Evolutionary conservation across 2,329 filamentous ascomycete species (phyloP).

Genomic region (Tolypocladium guangdongense): DNA sequence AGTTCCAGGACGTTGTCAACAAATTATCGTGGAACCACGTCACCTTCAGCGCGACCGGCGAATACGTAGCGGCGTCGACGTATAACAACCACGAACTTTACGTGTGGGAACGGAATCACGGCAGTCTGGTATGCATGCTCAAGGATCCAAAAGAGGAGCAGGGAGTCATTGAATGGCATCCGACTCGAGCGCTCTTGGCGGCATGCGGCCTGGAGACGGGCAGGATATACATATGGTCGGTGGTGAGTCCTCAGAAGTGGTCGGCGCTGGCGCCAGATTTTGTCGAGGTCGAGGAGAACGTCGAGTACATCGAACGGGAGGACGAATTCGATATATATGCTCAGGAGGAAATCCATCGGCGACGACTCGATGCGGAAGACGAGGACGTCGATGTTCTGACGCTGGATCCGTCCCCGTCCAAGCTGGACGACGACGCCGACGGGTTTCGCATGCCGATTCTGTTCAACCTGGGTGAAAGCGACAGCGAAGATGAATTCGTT

Average conservation of each 20-base stretch:
- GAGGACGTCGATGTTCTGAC: conserved; percentile 88
- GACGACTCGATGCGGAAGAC: conserved; percentile 81
- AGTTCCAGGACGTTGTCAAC: conserved; percentile 97
- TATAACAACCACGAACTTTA: conserved; percentile 99
- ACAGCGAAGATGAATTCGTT: conserved; percentile 83
- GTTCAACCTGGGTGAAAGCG: conserved; percentile 85
- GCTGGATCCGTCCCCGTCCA: conserved; percentile 52
- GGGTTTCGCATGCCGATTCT: conserved; percentile 87
- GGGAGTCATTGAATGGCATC: conserved; percentile 96
- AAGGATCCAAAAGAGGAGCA: conserved; percentile 96
- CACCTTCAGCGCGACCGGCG: conserved; percentile 84
- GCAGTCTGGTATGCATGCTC: conserved; percentile 89
- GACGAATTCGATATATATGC: conserved; percentile 98
- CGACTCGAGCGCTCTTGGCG: conserved; percentile 72
- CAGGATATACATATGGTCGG: conserved; percentile 91
- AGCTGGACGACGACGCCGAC: conserved; percentile 46
- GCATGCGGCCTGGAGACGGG: conserved; percentile 90
- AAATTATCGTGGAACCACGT: conserved; percentile 94
- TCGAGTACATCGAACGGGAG: conserved; percentile 89
- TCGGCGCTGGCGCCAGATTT: conserved; percentile 95
- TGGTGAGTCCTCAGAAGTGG: conserved; percentile 92
- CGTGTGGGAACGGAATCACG: conserved; percentile 91
- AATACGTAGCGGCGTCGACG: conserved; percentile 92
- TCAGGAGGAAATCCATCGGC: conserved; percentile 85
- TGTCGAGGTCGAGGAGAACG: conserved; percentile 94